Base-by-base conservation (phyloP, 768 basidiomycete genomes). In the Mycena kentingensis region DNA sequence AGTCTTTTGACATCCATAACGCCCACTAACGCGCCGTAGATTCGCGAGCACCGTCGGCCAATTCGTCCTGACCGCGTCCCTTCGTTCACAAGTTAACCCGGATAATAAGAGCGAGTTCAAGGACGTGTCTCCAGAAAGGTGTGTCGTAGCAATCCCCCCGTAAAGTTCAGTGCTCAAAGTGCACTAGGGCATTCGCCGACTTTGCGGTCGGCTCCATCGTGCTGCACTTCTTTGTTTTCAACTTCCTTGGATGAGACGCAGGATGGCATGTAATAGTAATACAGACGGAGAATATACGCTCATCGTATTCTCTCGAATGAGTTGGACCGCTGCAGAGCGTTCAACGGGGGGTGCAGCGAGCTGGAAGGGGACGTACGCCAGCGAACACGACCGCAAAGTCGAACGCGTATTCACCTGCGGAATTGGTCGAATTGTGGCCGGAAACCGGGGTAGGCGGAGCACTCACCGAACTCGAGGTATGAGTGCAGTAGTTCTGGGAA, bases 171-270 rank as follows among this genome's bases (percentile, higher is more conserved):
- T 7, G 29, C 19, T 25, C 5, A 4, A 46, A 25, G 21, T 18
- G 39, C 29, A 18, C 34, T 43, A 99, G 97, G 64, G 97, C 97
- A 18, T 99, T 99, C 65, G 95, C 91, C 38, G 97, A 99, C 65
- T 99, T 98, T 65, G 90, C 89, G 24, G 69, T 95, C 38, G 94
- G 94, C n/a, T 95, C 93, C 3, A 87, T 98, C 57, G 85, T 98
- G 32, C 78, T 99, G 28, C 97, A 99, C 71, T 94, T 98, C 77
- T 99, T 98, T 69, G 95, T 97, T 54, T 98, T 87, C 80, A 98
- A 98, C 73, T 98, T 97, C 80, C 80, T 99, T 13, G 97, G 96
- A 69, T 98, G 72, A 63, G 46, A 58, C 62, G 56, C 58, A 60
- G 54, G 36, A 35, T 58, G 39, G 49, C 28, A 35, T 46, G 42